A percentile compares a stretch with the other conserved stretches of the same genome.
Evolutionary conservation across 306 rosid species (phyloP).

Genomic region (Cucumis hystrix): DNA sequence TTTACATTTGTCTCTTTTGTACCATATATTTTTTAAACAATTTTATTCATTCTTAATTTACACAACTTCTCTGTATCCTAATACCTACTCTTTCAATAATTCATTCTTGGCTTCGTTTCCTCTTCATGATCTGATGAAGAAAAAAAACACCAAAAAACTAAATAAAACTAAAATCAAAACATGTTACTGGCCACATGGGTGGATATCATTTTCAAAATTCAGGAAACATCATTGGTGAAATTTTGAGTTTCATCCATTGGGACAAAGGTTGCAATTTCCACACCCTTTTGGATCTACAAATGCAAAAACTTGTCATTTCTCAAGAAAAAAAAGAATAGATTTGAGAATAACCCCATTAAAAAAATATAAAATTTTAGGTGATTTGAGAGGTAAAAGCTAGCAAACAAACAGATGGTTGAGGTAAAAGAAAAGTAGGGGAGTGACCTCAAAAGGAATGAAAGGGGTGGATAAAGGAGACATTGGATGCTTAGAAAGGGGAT

Average conservation of each 20-base stretch:
- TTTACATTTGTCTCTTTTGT: conserved; percentile 7
- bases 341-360: neutral
- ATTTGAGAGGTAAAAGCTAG: neutral
- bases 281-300: neutral
- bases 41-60: neutral
- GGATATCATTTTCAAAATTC: neutral
- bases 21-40: neutral
- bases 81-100: neutral
- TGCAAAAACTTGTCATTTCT: neutral
- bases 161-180: neutral
- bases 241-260: neutral
- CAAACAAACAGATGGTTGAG: conserved; percentile 16
- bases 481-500: conserved; percentile 67
- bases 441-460: conserved; percentile 86
- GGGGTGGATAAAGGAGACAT: conserved; percentile 43
- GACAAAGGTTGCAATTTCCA: neutral
- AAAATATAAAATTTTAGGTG: neutral
- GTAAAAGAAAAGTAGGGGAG: conserved; percentile 25
- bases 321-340: neutral
- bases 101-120: neutral
- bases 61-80: neutral
- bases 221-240: neutral
- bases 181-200: conserved; percentile 1
- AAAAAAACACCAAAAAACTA: neutral
- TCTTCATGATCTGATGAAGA: neutral